These are phyloP conservation scores for Ascosphaera aggregata DNA, from an alignment of 2,329 filamentous ascomycete genomes.

Conservation along the genomic window DNA sequence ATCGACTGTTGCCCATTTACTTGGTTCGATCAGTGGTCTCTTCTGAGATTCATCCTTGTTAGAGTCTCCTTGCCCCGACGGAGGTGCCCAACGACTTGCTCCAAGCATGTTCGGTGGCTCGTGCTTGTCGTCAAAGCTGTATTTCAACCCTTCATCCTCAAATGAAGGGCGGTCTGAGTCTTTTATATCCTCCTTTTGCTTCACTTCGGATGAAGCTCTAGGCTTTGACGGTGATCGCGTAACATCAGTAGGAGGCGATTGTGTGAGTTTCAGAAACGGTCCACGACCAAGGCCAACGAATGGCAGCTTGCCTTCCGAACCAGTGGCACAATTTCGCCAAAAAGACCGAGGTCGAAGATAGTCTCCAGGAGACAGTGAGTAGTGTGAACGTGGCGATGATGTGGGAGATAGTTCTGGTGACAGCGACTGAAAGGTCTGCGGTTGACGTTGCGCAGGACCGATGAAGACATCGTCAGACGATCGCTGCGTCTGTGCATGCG, in stretches of 20 bases:
- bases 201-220: not conserved
- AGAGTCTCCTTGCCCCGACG: not conserved
- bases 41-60: not conserved
- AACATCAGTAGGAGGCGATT: not conserved
- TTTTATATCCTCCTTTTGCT: not conserved
- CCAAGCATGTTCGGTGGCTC: not conserved
- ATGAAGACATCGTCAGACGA: not conserved
- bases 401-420: not conserved
- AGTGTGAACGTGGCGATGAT: not conserved
- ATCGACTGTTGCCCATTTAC: not conserved
- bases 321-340: not conserved
- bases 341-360: not conserved
- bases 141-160: not conserved
- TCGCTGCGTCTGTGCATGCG: not conserved
- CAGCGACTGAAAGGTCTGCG: not conserved
- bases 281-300: not conserved
- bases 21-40: not conserved
- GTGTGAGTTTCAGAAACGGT: not conserved
- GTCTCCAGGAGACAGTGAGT: not conserved
- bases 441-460: not conserved
- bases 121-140: not conserved
- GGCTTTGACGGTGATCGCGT: not conserved
- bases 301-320: not conserved
- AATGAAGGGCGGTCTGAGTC: not conserved
- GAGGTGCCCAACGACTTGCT: not conserved